Conservation (phyloP, 2,329 filamentous ascomycete genomes). For the Calonectria ilicicola region DNA sequence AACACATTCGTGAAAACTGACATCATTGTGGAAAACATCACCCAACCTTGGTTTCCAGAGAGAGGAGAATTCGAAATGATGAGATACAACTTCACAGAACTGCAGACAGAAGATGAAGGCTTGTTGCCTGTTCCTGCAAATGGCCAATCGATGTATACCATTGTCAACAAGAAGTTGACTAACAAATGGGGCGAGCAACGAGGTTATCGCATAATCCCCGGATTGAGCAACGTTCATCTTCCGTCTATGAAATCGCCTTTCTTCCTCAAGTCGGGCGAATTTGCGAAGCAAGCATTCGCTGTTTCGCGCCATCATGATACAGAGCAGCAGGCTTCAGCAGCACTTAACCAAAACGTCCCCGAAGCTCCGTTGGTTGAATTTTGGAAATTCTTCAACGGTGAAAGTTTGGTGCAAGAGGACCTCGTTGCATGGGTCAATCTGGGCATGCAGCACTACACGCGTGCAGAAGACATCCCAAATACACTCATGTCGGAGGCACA, state of each 20-base stretch:
- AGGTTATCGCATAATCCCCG: conserved; percentile 36
- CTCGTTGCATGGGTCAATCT: conserved; percentile 60
- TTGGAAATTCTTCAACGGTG: conserved; percentile 55
- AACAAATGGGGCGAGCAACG: conserved; percentile 23
- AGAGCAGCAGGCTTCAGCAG: conserved; percentile 41
- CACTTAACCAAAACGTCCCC: conserved; percentile 53
- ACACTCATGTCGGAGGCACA: conserved; percentile 60
- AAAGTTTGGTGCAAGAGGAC: conserved; percentile 50
- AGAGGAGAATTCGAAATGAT: conserved; percentile 51
- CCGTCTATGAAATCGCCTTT: conserved; percentile 57
- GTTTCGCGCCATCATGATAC: conserved; percentile 58
- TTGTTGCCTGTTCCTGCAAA: conserved; percentile 39
- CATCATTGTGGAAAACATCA: conserved; percentile 44
- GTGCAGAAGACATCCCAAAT: conserved; percentile 57
- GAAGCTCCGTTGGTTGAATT: conserved; percentile 58
- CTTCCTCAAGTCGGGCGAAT: conserved; percentile 61
- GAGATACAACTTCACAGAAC: conserved; percentile 44
- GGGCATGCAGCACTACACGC: conserved; percentile 58
- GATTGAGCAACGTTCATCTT: conserved; percentile 53
- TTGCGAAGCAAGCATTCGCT: conserved; percentile 59
- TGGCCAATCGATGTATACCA: conserved; percentile 23
- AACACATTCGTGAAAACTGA: conserved; percentile 48
- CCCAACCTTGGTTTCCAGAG: conserved; percentile 52
- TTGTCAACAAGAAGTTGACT: conserved; percentile 38
- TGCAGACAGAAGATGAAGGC: conserved; percentile 38